Percentiles rank a stretch among this genome's conserved stretches.
These are phyloP conservation scores for Singerocomus inundabilis DNA, from an alignment of 1,284 basidiomycete genomes.

Conservation along the genomic window DNA sequence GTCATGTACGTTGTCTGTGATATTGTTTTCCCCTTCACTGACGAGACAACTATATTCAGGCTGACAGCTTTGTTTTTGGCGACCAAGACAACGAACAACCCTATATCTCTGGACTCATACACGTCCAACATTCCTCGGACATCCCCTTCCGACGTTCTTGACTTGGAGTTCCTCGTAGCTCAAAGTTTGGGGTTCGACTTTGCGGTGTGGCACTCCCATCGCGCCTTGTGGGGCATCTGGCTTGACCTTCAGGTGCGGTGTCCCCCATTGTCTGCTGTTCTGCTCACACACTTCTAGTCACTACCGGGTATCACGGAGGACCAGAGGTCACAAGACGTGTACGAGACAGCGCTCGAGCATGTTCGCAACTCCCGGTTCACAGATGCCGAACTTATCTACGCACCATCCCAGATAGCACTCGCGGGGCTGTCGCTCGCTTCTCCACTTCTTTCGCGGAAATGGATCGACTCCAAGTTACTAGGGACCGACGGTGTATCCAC, in stretches of 20 bases:
- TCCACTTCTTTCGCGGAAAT: slow-evolving; percentile 60
- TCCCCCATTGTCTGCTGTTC: slow-evolving; percentile 1
- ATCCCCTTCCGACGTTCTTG: slow-evolving; percentile 77
- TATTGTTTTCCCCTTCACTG: neutral
- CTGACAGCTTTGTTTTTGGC: slow-evolving; percentile 94
- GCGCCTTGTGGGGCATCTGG: slow-evolving; percentile 87
- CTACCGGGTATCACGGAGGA: slow-evolving; percentile 46
- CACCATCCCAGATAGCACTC: slow-evolving; percentile 93
- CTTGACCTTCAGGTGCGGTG: slow-evolving; percentile 82
- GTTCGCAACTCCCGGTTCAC: slow-evolving; percentile 79
- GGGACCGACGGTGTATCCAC: slow-evolving; percentile 17
- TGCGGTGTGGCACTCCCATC: slow-evolving; percentile 86
- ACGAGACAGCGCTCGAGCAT: slow-evolving; percentile 59
- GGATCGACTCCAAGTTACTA: slow-evolving; percentile 55
- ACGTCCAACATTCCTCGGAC: slow-evolving; percentile 80
- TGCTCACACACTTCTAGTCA: slow-evolving; percentile 40
- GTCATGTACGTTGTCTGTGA: slow-evolving; percentile 77
- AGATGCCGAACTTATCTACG: slow-evolving; percentile 89
- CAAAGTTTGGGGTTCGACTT: slow-evolving; percentile 95
- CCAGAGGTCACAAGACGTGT: slow-evolving; percentile 44
- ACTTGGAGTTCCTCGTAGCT: slow-evolving; percentile 92
- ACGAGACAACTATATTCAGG: slow-evolving; percentile 47
- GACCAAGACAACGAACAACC: slow-evolving; percentile 94
- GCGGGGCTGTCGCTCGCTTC: slow-evolving; percentile 73
- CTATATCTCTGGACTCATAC: slow-evolving; percentile 84